phyloP scores from a whole-genome alignment of 176 grass and related monocot genomes.

The Oryza officinalis region DNA sequence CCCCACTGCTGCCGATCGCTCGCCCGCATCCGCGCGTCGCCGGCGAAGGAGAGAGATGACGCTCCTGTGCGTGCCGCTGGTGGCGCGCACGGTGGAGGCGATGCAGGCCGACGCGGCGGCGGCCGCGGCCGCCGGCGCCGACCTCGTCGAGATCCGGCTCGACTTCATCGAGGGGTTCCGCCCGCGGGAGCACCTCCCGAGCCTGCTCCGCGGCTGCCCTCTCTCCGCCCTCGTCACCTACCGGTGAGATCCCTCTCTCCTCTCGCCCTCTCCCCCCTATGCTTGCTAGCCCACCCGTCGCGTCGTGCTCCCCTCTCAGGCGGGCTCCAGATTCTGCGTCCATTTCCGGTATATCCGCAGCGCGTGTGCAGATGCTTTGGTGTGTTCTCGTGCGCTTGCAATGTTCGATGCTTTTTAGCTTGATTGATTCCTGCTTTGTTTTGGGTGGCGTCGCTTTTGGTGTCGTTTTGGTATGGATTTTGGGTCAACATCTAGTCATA shows the following conservation, averaged over 20 bases:
- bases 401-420: neutral
- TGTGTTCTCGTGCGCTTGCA: neutral
- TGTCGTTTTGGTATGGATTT: neutral
- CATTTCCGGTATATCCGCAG: neutral
- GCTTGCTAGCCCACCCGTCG: neutral
- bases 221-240: constrained; percentile 84
- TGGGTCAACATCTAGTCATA: neutral
- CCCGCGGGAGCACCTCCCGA: constrained; percentile 58
- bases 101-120: constrained; percentile 67
- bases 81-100: constrained; percentile 77
- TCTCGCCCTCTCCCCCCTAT: neutral
- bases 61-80: constrained; percentile 85
- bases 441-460: neutral
- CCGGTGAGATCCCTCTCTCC: constrained; percentile 42
- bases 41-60: constrained; percentile 52
- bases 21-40: neutral
- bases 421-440: neutral
- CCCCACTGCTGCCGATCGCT: constrained; percentile 4
- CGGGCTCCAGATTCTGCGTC: neutral
- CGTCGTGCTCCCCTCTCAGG: no score
- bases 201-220: constrained; percentile 58
- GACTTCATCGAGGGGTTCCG: constrained; percentile 72
- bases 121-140: constrained; percentile 58
- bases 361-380: neutral
- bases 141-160: constrained; percentile 90